phyloP scores from a whole-genome alignment of 2,329 filamentous ascomycete species.

The Aaosphaeria arxii region DNA sequence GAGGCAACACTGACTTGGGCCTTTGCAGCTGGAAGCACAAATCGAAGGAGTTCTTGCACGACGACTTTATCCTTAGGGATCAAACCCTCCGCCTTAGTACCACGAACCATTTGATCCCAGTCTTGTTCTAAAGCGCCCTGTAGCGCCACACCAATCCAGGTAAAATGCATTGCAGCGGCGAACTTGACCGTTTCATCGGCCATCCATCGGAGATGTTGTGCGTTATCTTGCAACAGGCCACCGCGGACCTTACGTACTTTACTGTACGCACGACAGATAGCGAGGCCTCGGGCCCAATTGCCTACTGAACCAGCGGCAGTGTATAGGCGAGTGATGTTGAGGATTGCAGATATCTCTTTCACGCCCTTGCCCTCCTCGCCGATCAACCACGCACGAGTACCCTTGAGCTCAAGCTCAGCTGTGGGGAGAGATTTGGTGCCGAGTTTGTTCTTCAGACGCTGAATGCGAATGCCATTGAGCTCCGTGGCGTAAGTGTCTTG shows the following conservation, averaged over 20 bases:
- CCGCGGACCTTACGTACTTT: slow-evolving; percentile 53
- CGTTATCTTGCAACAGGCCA: slow-evolving; percentile 49
- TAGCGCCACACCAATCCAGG: slow-evolving; percentile 53
- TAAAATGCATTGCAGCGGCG: slow-evolving; percentile 55
- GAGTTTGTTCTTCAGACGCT: slow-evolving; percentile 69
- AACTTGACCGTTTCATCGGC: slow-evolving; percentile 57
- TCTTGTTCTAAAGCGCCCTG: slow-evolving; percentile 55
- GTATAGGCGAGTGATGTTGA: slow-evolving; percentile 65
- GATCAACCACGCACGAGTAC: slow-evolving; percentile 52
- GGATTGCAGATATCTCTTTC: slow-evolving; percentile 64
- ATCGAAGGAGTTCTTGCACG: slow-evolving; percentile 13
- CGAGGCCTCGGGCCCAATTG: slow-evolving; percentile 55
- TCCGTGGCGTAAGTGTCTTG: slow-evolving; percentile 32
- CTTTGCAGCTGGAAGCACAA: slow-evolving; percentile 26
- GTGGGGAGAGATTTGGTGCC: slow-evolving; percentile 69
- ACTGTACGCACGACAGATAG: slow-evolving; percentile 57
- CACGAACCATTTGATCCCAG: slow-evolving; percentile 19
- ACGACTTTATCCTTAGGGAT: slow-evolving; percentile 17
- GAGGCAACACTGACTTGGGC: slow-evolving; percentile 21
- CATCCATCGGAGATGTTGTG: slow-evolving; percentile 58
- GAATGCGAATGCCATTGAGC: slow-evolving; percentile 66
- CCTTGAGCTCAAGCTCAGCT: slow-evolving; percentile 62
- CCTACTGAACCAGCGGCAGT: slow-evolving; percentile 54
- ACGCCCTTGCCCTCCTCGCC: slow-evolving; percentile 66
- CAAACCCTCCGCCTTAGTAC: slow-evolving; percentile 15